A percentile compares a stretch with the other conserved stretches of the same genome.
Evolutionary conservation across 306 rosid species (phyloP).

Genomic region (Begonia loranthoides): DNA sequence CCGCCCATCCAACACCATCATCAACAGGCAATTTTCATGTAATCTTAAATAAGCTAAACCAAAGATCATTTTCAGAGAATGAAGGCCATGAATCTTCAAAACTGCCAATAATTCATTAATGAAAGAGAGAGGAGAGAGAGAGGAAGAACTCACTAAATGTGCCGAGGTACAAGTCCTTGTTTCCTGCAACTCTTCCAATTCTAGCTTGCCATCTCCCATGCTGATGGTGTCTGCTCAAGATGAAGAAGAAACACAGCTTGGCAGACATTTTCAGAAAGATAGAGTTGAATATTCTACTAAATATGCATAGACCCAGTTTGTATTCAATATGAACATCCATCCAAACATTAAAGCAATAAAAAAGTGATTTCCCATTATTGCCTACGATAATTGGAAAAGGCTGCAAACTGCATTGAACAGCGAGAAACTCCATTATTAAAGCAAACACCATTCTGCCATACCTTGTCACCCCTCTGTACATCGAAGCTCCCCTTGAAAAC

Average conservation of each 20-base stretch:
- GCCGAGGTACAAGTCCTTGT: conserved; percentile 95
- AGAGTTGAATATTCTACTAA: not conserved
- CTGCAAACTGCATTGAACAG: conserved; percentile 17
- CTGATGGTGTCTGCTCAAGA: conserved; percentile 77
- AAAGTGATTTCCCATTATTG: conserved; percentile 18
- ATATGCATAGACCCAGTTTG: no score
- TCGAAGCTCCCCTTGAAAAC: conserved; percentile 98
- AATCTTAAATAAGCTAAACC: no score
- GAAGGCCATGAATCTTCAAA: no score
- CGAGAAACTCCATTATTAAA: conserved; percentile 31
- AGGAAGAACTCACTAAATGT: conserved; percentile 62
- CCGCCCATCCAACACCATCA: no score
- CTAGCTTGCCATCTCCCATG: conserved; percentile 99
- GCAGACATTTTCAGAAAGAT: not conserved
- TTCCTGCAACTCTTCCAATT: conserved; percentile 96
- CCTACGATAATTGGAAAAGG: conserved; percentile 19
- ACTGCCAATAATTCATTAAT: no score
- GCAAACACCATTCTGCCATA: conserved; percentile 40
- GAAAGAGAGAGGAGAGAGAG: not conserved
- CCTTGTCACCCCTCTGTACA: conserved; percentile 99
- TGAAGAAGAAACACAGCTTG: not conserved
- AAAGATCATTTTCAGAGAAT: no score
- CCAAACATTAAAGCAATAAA: not conserved
- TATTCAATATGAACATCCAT: no score
- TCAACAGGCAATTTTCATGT: no score